These are phyloP conservation scores for Phialocephala subalpina DNA, from an alignment of 2,329 filamentous ascomycete species.

Conservation along the genomic window DNA sequence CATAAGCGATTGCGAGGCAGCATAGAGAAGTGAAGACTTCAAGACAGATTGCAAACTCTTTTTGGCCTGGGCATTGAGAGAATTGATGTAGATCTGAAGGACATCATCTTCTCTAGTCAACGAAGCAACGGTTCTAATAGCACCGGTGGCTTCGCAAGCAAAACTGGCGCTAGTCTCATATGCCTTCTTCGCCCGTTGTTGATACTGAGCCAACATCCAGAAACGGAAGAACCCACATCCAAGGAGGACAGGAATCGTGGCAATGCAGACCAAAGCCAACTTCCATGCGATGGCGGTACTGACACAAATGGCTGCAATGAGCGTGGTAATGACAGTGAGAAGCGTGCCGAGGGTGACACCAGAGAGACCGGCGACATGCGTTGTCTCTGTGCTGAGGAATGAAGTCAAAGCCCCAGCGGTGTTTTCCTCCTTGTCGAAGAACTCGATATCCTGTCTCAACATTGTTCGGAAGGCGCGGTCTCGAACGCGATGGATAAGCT, in stretches of 20 bases:
- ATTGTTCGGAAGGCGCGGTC: slow-evolving; percentile 85
- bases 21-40: slow-evolving; percentile 81
- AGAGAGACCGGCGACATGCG: slow-evolving; percentile 85
- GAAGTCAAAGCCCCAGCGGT: slow-evolving; percentile 88
- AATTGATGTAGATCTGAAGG: slow-evolving; percentile 71
- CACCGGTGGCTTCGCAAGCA: slow-evolving; percentile 91
- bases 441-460: slow-evolving; percentile 90
- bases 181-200: slow-evolving; percentile 78
- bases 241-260: slow-evolving; percentile 79
- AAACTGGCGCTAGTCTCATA: slow-evolving; percentile 85
- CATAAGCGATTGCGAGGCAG: slow-evolving; percentile 82
- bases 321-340: slow-evolving; percentile 79
- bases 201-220: slow-evolving; percentile 82
- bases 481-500: slow-evolving; percentile 82
- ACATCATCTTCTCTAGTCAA: slow-evolving; percentile 89
- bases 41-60: slow-evolving; percentile 76
- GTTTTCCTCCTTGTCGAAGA: slow-evolving; percentile 91
- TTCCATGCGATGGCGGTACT: slow-evolving; percentile 87
- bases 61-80: slow-evolving; percentile 71
- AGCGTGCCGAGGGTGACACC: slow-evolving; percentile 89
- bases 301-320: slow-evolving; percentile 76
- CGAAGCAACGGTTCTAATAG: slow-evolving; percentile 92
- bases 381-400: slow-evolving; percentile 89
- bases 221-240: slow-evolving; percentile 89
- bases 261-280: slow-evolving; percentile 81